A percentile compares a stretch with the other conserved stretches of the same genome.
Evolutionary conservation across 768 basidiomycete genomes (phyloP).

Genomic region (Trametes cinnabarina): DNA sequence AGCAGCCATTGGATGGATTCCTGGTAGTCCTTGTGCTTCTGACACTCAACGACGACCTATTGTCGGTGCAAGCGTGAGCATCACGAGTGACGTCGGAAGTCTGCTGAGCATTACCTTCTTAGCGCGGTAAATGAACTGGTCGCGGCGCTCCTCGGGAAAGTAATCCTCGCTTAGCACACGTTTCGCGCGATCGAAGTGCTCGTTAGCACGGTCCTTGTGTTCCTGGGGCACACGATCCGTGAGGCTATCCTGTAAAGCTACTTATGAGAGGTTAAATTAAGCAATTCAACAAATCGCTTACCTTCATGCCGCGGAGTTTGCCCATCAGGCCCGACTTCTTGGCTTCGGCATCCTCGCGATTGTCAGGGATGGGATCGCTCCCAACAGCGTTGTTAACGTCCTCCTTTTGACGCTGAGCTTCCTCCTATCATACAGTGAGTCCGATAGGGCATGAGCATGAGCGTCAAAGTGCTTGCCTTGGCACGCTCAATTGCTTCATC

Average conservation of each 20-base stretch:
- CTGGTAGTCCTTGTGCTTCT: constrained; percentile 89
- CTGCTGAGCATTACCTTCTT: constrained; percentile 67
- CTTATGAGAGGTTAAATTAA: not conserved
- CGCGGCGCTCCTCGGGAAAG: constrained; percentile 87
- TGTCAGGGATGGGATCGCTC: constrained; percentile 29
- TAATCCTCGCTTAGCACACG: constrained; percentile 77
- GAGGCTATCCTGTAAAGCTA: constrained; percentile 40
- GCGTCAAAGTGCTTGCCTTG: not conserved
- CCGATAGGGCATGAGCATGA: not conserved
- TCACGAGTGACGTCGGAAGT: not conserved
- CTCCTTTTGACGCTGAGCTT: constrained; percentile 23
- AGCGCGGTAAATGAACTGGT: constrained; percentile 88
- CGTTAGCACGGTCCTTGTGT: constrained; percentile 56
- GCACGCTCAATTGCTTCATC: constrained; percentile 17
- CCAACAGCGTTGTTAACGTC: constrained; percentile 23
- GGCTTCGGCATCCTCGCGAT: constrained; percentile 37
- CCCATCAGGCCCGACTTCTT: constrained; percentile 36
- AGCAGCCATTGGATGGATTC: constrained; percentile 76
- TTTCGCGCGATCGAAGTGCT: constrained; percentile 56
- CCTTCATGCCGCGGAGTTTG: constrained; percentile 32
- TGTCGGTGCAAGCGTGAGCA: too few species aligned
- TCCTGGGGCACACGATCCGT: constrained; percentile 64
- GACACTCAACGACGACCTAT: constrained; percentile 84
- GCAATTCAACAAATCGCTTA: constrained; percentile 1
- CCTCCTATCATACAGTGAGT: constrained; percentile 2